Conservation (phyloP, 108 stramenopile genomes). For the Skeletonema potamos region DNA sequence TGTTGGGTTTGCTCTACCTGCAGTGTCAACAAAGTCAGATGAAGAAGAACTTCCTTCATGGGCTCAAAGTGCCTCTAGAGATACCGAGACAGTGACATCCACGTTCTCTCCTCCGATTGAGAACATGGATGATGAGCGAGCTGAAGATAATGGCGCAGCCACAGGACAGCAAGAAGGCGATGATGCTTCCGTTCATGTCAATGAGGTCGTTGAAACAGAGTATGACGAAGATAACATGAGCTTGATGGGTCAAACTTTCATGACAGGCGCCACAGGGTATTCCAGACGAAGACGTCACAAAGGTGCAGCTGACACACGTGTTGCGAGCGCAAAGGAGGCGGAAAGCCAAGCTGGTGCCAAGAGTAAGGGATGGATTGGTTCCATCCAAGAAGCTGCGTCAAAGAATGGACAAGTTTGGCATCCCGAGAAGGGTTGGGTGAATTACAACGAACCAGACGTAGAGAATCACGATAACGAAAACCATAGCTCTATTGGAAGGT, state of each 20-base stretch:
- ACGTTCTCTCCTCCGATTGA: not conserved
- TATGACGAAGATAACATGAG: slow-evolving; percentile 25
- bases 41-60: slow-evolving; percentile 4
- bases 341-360: slow-evolving; percentile 31
- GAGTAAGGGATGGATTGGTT: slow-evolving; percentile 71
- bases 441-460: slow-evolving; percentile 57
- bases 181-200: not conserved
- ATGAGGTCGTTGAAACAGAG: not conserved
- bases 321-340: slow-evolving; percentile 51
- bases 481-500: slow-evolving; percentile 22
- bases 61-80: not conserved
- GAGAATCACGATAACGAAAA: slow-evolving; percentile 1
- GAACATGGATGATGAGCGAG: not conserved
- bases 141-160: slow-evolving; percentile 9
- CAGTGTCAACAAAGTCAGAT: slow-evolving; percentile 4
- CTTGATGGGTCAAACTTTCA: slow-evolving; percentile 44
- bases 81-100: not conserved
- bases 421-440: slow-evolving; percentile 65
- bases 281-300: slow-evolving; percentile 59
- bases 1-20: slow-evolving; percentile 13
- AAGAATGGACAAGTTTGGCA: slow-evolving; percentile 62
- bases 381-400: slow-evolving; percentile 65
- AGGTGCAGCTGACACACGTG: slow-evolving; percentile 63
- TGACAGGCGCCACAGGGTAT: slow-evolving; percentile 27
- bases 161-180: slow-evolving; percentile 1